phyloP scores from a whole-genome alignment of 345 rosid genomes.

The Acer negundo region DNA sequence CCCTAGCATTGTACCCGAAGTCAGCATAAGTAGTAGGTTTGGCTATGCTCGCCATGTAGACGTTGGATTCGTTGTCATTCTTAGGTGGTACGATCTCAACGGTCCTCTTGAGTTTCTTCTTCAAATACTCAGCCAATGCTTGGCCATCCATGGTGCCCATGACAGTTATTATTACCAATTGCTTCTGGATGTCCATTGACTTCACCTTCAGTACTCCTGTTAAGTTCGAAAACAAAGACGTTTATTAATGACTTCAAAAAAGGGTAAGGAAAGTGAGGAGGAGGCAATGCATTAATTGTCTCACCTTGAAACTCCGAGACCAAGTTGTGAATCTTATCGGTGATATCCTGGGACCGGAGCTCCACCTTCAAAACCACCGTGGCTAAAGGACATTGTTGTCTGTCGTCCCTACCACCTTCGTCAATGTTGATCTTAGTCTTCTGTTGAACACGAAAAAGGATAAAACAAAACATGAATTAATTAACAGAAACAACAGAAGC shows the following conservation, averaged over 20 bases:
- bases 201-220: conserved; percentile 59
- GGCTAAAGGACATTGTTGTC: conserved; percentile 28
- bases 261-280: background rate
- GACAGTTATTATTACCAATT: conserved; percentile 46
- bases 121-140: conserved; percentile 44
- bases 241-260: too few relatives aligned
- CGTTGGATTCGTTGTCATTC: conserved; percentile 38
- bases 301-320: conserved; percentile 58
- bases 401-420: background rate
- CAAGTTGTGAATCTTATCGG: conserved; percentile 54
- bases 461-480: too few relatives aligned
- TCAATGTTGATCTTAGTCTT: conserved; percentile 11
- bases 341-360: conserved; percentile 69
- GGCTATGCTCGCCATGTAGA: conserved; percentile 2
- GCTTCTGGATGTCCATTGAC: conserved; percentile 54
- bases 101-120: conserved; percentile 57
- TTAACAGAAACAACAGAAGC: background rate
- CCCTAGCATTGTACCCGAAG: too few relatives aligned
- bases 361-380: conserved; percentile 62
- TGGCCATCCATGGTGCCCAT: conserved; percentile 74
- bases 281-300: background rate
- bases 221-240: background rate
- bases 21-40: too few relatives aligned
- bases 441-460: conserved; percentile 2
- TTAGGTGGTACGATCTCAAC: conserved; percentile 68